phyloP scores from a whole-genome alignment of 768 basidiomycete species.

The Serendipita sp. region DNA sequence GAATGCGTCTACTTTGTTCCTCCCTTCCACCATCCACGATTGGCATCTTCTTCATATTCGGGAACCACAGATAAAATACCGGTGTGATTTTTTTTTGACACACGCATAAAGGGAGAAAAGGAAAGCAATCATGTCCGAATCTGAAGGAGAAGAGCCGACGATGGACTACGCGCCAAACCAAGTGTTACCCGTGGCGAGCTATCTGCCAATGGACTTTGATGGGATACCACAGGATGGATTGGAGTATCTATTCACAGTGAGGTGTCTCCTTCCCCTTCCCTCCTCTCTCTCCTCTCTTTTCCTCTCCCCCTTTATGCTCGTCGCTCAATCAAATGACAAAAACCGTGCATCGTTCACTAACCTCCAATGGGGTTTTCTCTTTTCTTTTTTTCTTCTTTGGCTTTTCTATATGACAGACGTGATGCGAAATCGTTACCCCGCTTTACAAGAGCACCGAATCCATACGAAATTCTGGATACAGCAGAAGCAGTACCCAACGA shows the following conservation, averaged over 20 bases:
- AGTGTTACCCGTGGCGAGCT: constrained; percentile 60
- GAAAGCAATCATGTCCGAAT: constrained; percentile 18
- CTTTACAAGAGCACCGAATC: constrained; percentile 49
- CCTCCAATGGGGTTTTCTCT: too few relatives aligned
- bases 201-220: constrained; percentile 53
- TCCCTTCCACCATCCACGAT: too few relatives aligned
- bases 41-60: too few relatives aligned
- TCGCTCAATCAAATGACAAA: constrained; percentile 23
- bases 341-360: too few relatives aligned
- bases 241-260: constrained; percentile 69
- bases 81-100: too few relatives aligned
- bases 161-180: constrained; percentile 10
- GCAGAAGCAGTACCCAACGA: constrained; percentile 15
- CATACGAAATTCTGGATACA: constrained; percentile 34
- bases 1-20: too few relatives aligned
- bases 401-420: constrained; percentile 30
- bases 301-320: background rate
- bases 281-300: background rate
- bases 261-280: constrained; percentile 28
- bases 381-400: background rate
- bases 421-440: constrained; percentile 53
- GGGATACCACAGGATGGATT: constrained; percentile 51
- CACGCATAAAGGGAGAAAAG: too few relatives aligned
- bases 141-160: constrained; percentile 15
- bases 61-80: too few relatives aligned